phyloP scores from a whole-genome alignment of 495 filamentous ascomycete species.

The Tuber brumale region DNA sequence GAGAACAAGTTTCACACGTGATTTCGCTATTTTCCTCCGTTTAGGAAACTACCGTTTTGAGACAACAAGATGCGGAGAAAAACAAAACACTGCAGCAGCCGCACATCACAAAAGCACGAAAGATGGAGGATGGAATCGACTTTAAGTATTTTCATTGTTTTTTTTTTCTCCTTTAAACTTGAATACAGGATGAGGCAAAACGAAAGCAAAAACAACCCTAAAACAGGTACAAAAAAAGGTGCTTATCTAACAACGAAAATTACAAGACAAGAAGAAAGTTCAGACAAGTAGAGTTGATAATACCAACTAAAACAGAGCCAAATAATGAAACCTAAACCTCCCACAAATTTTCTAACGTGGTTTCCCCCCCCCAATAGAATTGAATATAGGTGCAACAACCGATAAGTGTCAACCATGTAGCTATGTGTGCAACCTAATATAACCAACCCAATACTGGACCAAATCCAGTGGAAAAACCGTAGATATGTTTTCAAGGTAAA shows the following conservation, averaged over 20 bases:
- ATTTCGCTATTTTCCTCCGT: background rate
- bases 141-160: background rate
- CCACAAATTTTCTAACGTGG: background rate
- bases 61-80: background rate
- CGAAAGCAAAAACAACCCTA: background rate
- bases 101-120: background rate
- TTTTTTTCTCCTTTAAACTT: background rate
- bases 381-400: too few relatives aligned
- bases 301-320: background rate
- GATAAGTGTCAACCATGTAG: too few relatives aligned
- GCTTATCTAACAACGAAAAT: background rate
- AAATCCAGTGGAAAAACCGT: too few relatives aligned
- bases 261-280: background rate
- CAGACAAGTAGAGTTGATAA: background rate
- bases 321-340: conserved; percentile 9
- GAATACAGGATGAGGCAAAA: background rate
- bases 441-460: too few relatives aligned
- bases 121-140: background rate
- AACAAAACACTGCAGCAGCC: background rate
- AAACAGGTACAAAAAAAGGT: background rate
- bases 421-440: too few relatives aligned
- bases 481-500: too few relatives aligned
- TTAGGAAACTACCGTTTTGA: background rate
- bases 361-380: background rate
- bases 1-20: background rate